Conservation (phyloP, 2,329 filamentous ascomycete species). For the Colletotrichum sp. region DNA sequence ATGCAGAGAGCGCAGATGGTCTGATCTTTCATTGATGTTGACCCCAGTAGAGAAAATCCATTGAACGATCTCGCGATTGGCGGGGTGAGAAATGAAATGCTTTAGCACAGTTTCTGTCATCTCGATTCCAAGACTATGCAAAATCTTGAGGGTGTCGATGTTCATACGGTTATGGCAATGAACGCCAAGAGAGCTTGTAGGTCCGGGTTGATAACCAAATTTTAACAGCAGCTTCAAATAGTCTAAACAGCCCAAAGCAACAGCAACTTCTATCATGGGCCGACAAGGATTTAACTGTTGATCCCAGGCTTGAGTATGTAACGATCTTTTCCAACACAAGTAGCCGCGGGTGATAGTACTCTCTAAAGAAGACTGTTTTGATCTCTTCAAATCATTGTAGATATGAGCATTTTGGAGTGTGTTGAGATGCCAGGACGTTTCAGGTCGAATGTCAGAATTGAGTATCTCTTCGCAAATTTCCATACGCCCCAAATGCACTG, state of each 20-base stretch:
- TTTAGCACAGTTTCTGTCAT: background rate
- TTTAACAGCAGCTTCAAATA: background rate
- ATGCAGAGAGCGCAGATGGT: too few species aligned
- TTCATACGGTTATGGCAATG: too few species aligned
- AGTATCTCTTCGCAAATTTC: background rate
- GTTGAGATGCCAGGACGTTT: too few species aligned
- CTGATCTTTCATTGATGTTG: background rate
- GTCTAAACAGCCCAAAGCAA: background rate
- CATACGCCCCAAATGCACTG: rapidly evolving
- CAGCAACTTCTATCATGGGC: background rate
- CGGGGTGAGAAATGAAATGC: rapidly evolving
- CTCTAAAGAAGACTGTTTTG: too few species aligned
- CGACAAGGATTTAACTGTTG: too few species aligned
- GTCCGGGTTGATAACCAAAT: background rate
- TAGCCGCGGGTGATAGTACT: background rate
- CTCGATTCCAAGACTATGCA: background rate
- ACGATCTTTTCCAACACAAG: background rate
- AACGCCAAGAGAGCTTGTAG: background rate
- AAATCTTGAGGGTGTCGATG: background rate
- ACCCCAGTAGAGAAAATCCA: background rate
- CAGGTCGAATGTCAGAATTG: background rate
- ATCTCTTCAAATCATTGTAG: too few species aligned
- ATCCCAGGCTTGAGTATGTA: background rate
- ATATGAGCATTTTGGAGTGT: too few species aligned
- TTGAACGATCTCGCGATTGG: background rate